Percentiles rank a stretch among this genome's conserved stretches.
Evolutionary conservation across 306 rosid species (phyloP).

Genomic region (Lathyrus tuberosus): DNA sequence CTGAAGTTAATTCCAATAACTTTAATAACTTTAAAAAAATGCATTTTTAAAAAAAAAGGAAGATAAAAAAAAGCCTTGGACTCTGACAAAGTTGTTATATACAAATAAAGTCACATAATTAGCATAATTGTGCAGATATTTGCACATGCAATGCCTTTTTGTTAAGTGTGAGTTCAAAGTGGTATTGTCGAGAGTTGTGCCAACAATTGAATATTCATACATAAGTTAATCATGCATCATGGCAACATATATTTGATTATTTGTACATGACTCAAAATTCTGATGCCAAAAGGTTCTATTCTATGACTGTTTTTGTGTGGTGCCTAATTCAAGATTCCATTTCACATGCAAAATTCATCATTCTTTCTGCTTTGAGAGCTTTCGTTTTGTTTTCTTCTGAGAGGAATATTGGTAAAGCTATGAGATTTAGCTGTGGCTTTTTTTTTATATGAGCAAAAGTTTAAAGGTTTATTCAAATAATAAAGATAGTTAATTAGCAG

Average conservation of each 20-base stretch:
- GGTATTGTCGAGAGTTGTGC: constrained; percentile 52
- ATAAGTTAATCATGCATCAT: constrained; percentile 45
- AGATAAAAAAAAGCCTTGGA: background rate
- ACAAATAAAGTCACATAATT: constrained; percentile 1
- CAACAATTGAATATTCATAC: constrained; percentile 35
- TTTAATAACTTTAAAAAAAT: constrained; percentile 30
- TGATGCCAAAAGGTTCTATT: constrained; percentile 21
- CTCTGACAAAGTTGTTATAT: constrained; percentile 42
- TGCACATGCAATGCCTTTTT: constrained; percentile 64
- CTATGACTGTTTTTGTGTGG: constrained; percentile 15
- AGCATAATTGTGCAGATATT: constrained; percentile 31
- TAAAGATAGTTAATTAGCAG: background rate
- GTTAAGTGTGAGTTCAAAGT: constrained; percentile 40
- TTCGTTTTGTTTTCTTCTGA: constrained; percentile 45
- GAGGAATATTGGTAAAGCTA: constrained; percentile 26
- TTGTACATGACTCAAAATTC: constrained; percentile 21
- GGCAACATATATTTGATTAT: constrained; percentile 37
- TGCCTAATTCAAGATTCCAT: constrained; percentile 57
- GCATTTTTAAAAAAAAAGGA: background rate
- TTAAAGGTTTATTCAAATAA: background rate
- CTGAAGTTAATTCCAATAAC: constrained; percentile 3
- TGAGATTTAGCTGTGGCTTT: constrained; percentile 30
- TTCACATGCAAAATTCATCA: constrained; percentile 72
- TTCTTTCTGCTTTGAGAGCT: constrained; percentile 45
- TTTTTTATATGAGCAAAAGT: background rate